These are phyloP conservation scores for Candida sojae DNA, from an alignment of 1,139 yeast species.

Conservation along the genomic window DNA sequence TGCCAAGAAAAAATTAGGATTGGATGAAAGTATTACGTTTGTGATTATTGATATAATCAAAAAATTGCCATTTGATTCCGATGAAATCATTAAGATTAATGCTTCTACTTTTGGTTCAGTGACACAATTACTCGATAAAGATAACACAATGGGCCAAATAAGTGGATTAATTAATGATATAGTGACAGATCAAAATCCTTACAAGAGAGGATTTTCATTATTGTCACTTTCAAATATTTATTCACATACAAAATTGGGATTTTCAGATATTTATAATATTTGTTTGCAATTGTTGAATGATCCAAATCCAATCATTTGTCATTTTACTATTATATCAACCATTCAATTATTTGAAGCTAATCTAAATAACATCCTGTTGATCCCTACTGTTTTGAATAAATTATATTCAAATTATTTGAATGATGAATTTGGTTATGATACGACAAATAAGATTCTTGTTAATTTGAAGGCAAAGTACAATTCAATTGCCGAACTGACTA, in stretches of 20 bases:
- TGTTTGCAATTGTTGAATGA: constrained; percentile 65
- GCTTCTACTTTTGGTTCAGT: constrained; percentile 71
- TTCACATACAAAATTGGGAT: constrained; percentile 36
- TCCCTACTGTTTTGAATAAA: constrained; percentile 47
- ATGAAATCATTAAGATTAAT: constrained; percentile 49
- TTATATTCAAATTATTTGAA: constrained; percentile 50
- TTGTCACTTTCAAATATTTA: constrained; percentile 63
- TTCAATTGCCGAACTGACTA: constrained; percentile 24
- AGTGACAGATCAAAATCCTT: constrained; percentile 53
- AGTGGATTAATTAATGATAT: constrained; percentile 60
- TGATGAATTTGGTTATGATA: constrained; percentile 49
- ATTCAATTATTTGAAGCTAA: constrained; percentile 57
- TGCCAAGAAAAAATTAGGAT: constrained; percentile 21
- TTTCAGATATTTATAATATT: constrained; percentile 53
- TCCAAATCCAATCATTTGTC: constrained; percentile 83
- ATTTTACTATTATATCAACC: constrained; percentile 67
- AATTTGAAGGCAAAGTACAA: constrained; percentile 33
- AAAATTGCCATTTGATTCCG: constrained; percentile 41
- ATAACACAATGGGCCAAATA: constrained; percentile 46
- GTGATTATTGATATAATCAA: constrained; percentile 61
- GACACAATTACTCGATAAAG: constrained; percentile 41
- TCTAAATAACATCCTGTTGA: constrained; percentile 48
- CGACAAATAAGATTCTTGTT: constrained; percentile 23
- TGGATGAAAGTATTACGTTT: constrained; percentile 49
- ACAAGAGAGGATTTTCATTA: constrained; percentile 64